phyloP scores from a whole-genome alignment of 768 basidiomycete species.

The Suillus variegatus region DNA sequence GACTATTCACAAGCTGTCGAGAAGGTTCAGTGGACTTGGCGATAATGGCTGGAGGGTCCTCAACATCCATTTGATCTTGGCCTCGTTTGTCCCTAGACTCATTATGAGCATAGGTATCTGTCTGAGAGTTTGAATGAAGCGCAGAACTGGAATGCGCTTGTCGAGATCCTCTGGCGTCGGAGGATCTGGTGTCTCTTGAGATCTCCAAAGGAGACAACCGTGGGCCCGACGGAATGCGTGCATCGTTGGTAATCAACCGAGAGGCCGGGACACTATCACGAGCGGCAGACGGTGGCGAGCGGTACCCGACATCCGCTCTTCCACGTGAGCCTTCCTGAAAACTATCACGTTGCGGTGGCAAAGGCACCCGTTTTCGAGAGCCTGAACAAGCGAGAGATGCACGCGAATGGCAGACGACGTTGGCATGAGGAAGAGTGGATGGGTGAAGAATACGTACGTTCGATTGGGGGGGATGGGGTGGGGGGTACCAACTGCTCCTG shows the following conservation, averaged over 20 bases:
- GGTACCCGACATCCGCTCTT: background rate
- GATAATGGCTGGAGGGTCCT: conserved; percentile 16
- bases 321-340: conserved; percentile 27
- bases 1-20: conserved; percentile 21
- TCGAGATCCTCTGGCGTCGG: conserved; percentile 4
- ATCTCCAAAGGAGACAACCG: conserved; percentile 5
- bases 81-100: conserved; percentile 25
- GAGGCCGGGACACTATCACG: conserved; percentile 10
- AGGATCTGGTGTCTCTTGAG: conserved; percentile 6
- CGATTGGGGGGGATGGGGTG: conserved; percentile 27
- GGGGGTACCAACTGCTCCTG: conserved; percentile 20
- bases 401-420: conserved; percentile 25
- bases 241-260: conserved; percentile 5
- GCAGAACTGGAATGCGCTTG: conserved; percentile 11
- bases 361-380: conserved; percentile 36
- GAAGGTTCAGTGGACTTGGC: conserved; percentile 22
- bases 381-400: conserved; percentile 23
- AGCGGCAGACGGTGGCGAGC: conserved; percentile 10
- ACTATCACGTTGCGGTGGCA: conserved; percentile 36
- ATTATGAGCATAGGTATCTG: conserved; percentile 17
- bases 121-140: background rate
- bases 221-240: conserved; percentile 10
- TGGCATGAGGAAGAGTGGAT: conserved; percentile 30
- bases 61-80: conserved; percentile 28
- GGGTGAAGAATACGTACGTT: conserved; percentile 39